Conservation (phyloP, 805 yeast genomes). For the Ogataea siamensis region DNA sequence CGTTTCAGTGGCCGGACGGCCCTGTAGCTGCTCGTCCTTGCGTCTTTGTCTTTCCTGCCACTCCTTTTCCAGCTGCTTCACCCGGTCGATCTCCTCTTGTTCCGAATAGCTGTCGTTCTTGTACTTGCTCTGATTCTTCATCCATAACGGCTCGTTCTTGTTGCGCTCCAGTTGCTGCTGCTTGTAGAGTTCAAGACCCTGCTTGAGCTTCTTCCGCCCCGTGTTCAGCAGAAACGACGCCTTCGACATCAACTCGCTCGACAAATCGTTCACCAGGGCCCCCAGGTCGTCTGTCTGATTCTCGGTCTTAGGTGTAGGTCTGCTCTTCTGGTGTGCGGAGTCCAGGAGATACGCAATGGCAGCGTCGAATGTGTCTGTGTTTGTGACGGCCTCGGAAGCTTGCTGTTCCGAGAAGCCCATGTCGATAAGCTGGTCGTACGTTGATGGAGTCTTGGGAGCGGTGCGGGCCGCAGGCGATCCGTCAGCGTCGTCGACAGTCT, state of each 20-base stretch:
- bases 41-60: constrained; percentile 41
- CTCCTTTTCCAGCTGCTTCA: constrained; percentile 20
- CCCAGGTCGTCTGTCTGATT: constrained; percentile 34
- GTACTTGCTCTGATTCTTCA: constrained; percentile 55
- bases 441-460: neutral
- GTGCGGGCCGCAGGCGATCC: too few relatives aligned
- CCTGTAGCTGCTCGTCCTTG: neutral
- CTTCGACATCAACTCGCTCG: constrained; percentile 53
- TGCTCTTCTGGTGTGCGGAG: constrained; percentile 45
- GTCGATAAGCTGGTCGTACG: constrained; percentile 66
- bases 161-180: constrained; percentile 31
- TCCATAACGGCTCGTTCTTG: constrained; percentile 65
- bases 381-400: constrained; percentile 57
- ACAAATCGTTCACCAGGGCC: constrained; percentile 48
- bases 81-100: constrained; percentile 42
- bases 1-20: neutral
- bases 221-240: constrained; percentile 59
- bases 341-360: constrained; percentile 69
- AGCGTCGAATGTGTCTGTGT: constrained; percentile 47
- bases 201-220: constrained; percentile 58
- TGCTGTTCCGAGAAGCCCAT: constrained; percentile 72
- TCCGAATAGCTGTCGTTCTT: constrained; percentile 41
- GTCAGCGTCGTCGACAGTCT: too few relatives aligned
- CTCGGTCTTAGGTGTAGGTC: neutral
- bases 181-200: constrained; percentile 60